Base-by-base conservation (phyloP, 2,329 filamentous ascomycete species). In the Claviceps digitariae region DNA sequence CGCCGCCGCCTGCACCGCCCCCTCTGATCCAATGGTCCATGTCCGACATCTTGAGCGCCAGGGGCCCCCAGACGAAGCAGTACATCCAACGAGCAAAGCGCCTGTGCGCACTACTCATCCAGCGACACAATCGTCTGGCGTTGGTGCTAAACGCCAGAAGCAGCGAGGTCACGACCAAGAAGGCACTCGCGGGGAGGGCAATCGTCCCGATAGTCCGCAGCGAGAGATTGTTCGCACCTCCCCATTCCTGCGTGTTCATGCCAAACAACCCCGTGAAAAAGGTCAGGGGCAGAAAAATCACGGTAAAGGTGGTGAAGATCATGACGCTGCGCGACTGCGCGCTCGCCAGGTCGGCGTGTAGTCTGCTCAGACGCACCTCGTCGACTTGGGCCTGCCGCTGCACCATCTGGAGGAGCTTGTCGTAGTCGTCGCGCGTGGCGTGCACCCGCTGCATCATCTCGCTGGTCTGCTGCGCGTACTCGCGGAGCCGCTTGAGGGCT, bases 241-340 rank as follows among this genome's bases (percentile, higher is more conserved):
- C 76, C 80, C 80, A 83, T 63, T 83, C 79, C 4, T 64, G 67
- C 2, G 78, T 79, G 59, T 84, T 84, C 74, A 84, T 83, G 52
- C 81, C 80, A 52, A 84, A 84, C 1, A 84, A 62, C 2, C 78
- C 76, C 0, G 81, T 83, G 63, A 84, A 84, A 67, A 84, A 84
- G 20, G 77, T 80, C 6, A 84, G 63, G 0, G 81, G 81, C 1
- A 83, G 66, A 65, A 82, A 84, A 21, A 84, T 80, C 54, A 84
- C 76, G 10, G 77, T 80, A 54, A 80, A 79, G 0, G 73, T 80
- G 9, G 80, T 84, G 63, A 84, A 83, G 57, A 84, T 81, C 76
- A 83, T 81, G 54, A 84, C 75, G 17, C 79, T 79, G 25, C 79
- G 71, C 53, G 78, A 81, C 63, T 83, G 81, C 9, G 76, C 74